These are phyloP conservation scores for Neurospora africana DNA, from an alignment of 495 filamentous ascomycete species.

Conservation along the genomic window DNA sequence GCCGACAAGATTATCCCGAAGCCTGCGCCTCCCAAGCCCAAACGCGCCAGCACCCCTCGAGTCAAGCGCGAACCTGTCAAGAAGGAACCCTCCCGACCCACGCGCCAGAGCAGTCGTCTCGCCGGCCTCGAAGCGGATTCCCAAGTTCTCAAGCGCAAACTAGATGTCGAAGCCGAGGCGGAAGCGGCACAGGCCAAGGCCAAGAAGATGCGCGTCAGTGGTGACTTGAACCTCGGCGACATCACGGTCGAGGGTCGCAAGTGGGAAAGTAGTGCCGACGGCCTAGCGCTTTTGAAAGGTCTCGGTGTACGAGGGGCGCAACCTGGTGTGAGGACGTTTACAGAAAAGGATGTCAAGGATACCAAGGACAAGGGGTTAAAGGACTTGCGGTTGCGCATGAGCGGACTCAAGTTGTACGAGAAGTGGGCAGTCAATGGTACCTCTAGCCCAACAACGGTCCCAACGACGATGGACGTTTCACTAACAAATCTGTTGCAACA, in stretches of 20 bases:
- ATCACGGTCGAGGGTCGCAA: constrained; percentile 71
- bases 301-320: constrained; percentile 53
- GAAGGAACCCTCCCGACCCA: constrained; percentile 22
- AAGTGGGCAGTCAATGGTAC: constrained; percentile 66
- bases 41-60: constrained; percentile 13
- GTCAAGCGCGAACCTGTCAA: constrained; percentile 20
- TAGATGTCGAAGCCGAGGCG: constrained; percentile 58
- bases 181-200: constrained; percentile 50
- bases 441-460: constrained; percentile 5
- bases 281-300: constrained; percentile 31
- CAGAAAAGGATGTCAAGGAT: constrained; percentile 63
- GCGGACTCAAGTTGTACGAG: constrained; percentile 67
- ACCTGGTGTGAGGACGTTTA: constrained; percentile 74
- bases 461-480: neutral
- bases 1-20: constrained; percentile 25
- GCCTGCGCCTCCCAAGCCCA: constrained; percentile 18
- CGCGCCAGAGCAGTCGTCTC: constrained; percentile 42
- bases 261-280: constrained; percentile 32
- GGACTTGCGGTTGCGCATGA: constrained; percentile 71
- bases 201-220: constrained; percentile 63
- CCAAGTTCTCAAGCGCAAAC: constrained; percentile 68
- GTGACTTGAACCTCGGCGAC: constrained; percentile 61
- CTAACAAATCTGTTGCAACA: constrained; percentile 24
- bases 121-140: constrained; percentile 47
- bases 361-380: constrained; percentile 71